These are phyloP conservation scores for Aspergillus sclerotialis DNA, from an alignment of 2,329 filamentous ascomycete species.

Conservation along the genomic window DNA sequence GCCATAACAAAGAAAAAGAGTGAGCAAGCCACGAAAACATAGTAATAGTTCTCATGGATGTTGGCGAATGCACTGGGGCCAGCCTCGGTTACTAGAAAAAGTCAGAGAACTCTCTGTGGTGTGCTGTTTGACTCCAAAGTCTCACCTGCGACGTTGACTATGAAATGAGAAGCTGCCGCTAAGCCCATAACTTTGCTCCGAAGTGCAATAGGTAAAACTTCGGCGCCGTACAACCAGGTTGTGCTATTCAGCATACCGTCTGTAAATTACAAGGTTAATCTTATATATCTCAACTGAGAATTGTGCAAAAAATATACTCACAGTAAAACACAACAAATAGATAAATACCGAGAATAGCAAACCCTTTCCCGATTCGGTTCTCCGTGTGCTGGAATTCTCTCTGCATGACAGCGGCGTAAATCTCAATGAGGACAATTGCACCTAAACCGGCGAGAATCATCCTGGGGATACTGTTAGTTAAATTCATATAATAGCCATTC, in stretches of 20 bases:
- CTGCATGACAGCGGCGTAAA: slow-evolving; percentile 56
- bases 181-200: slow-evolving; percentile 51
- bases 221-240: slow-evolving; percentile 51
- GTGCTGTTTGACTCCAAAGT: not conserved
- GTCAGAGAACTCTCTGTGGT: not conserved
- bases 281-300: not conserved
- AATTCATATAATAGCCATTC: slow-evolving; percentile 2
- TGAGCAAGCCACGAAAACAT: slow-evolving; percentile 51
- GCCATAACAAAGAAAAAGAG: slow-evolving; percentile 46
- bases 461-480: no score
- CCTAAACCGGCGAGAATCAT: slow-evolving; percentile 51
- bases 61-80: slow-evolving; percentile 51
- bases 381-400: slow-evolving; percentile 48
- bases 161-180: slow-evolving; percentile 47
- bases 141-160: slow-evolving; percentile 47
- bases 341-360: slow-evolving; percentile 54
- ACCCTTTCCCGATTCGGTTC: slow-evolving; percentile 52
- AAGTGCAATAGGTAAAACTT: slow-evolving; percentile 48
- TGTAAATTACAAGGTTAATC: slow-evolving; percentile 12
- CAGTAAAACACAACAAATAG: slow-evolving; percentile 52
- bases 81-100: slow-evolving; percentile 41
- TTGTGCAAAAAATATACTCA: slow-evolving; percentile 20
- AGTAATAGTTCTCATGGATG: slow-evolving; percentile 55
- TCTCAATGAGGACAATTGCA: slow-evolving; percentile 50
- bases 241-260: slow-evolving; percentile 49